phyloP scores from a whole-genome alignment of 305 asterid genomes.

The Withania somnifera region DNA sequence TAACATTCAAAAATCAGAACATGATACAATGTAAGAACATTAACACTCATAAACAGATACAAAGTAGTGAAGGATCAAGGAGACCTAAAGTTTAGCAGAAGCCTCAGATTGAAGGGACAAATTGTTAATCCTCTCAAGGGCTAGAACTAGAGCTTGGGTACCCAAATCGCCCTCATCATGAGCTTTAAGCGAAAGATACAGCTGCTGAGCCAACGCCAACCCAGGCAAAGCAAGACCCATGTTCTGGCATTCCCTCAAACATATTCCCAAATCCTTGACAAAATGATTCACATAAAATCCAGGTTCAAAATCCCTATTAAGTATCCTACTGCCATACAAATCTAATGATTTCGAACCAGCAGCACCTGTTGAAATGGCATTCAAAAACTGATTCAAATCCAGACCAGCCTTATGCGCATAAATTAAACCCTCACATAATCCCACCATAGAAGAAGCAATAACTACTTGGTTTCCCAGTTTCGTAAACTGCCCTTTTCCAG shows the following conservation, averaged over 20 bases:
- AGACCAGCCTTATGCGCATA: conserved; percentile 80
- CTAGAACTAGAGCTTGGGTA: conserved; percentile 79
- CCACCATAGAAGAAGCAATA: conserved; percentile 84
- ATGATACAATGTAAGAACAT: not conserved
- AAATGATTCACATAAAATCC: conserved; percentile 95
- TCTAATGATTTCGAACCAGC: conserved; percentile 91
- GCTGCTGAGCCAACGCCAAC: conserved; percentile 84
- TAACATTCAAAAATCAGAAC: not conserved
- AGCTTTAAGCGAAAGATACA: conserved; percentile 85
- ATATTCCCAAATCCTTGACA: conserved; percentile 88
- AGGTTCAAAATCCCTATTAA: conserved; percentile 67
- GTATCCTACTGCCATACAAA: conserved; percentile 61
- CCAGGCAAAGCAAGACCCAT: conserved; percentile 71
- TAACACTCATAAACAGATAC: not conserved
- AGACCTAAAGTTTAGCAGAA: not conserved
- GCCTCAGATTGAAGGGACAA: conserved; percentile 30
- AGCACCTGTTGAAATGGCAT: conserved; percentile 77
- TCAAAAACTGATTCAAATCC: conserved; percentile 39
- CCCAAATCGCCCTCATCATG: conserved; percentile 87
- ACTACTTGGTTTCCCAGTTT: conserved; percentile 80
- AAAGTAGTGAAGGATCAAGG: not conserved
- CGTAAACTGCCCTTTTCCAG: conserved; percentile 90
- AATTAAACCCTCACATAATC: conserved; percentile 74
- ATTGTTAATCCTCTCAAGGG: conserved; percentile 83
- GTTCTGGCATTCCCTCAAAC: conserved; percentile 82